phyloP scores from a whole-genome alignment of 371 early-diverging fungal species.

The Lichtheimia ramosa region DNA sequence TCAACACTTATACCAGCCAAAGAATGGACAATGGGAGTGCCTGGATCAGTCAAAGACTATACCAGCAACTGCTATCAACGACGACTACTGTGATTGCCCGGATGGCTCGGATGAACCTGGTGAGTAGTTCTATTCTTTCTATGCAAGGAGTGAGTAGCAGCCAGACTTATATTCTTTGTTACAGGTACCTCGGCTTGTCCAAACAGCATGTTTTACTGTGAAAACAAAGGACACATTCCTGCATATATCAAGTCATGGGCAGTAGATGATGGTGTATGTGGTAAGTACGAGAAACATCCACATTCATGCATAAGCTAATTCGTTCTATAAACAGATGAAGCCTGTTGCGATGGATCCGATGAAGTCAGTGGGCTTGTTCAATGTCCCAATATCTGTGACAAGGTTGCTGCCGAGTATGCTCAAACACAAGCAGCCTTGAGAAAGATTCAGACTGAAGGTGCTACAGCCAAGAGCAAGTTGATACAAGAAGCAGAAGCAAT shows the following conservation, averaged over 20 bases:
- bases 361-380: constrained; percentile 60
- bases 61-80: constrained; percentile 77
- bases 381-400: constrained; percentile 78
- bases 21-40: constrained; percentile 64
- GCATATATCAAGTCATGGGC: constrained; percentile 66
- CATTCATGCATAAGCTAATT: constrained; percentile 1
- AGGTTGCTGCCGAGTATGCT: constrained; percentile 55
- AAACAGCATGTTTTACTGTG: constrained; percentile 78
- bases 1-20: constrained; percentile 16
- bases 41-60: constrained; percentile 74
- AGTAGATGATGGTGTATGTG: constrained; percentile 95
- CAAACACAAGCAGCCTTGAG: constrained; percentile 33
- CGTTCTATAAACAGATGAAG: constrained; percentile 54
- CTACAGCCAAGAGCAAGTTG: constrained; percentile 29
- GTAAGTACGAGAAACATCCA: constrained; percentile 26
- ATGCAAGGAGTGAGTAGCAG: neutral
- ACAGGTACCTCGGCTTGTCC: constrained; percentile 90
- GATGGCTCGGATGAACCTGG: constrained; percentile 97
- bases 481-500: constrained; percentile 36
- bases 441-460: constrained; percentile 24
- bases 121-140: constrained; percentile 9
- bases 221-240: constrained; percentile 77
- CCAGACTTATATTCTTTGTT: neutral
- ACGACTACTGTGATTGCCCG: constrained; percentile 94
- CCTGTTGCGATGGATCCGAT: constrained; percentile 95